A percentile compares a stretch with the other conserved stretches of the same genome.
These are phyloP conservation scores for Magnaporthales sp. DNA, from an alignment of 2,329 filamentous ascomycete species.

Conservation along the genomic window DNA sequence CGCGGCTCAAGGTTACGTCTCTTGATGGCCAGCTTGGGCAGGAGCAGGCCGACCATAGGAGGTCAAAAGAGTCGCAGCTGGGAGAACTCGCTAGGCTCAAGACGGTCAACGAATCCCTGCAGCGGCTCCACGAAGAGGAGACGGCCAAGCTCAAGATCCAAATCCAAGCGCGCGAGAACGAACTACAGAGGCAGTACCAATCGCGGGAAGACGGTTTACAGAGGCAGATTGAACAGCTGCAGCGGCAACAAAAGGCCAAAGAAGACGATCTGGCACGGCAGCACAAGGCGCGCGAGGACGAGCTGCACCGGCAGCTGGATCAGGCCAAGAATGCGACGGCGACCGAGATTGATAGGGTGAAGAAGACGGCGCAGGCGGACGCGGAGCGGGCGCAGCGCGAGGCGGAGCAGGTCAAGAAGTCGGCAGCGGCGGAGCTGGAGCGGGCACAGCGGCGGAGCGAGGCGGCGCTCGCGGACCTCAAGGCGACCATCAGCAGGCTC, in stretches of 20 bases:
- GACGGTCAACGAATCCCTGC: constrained; percentile 24
- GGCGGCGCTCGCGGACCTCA: constrained; percentile 54
- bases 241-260: constrained; percentile 16
- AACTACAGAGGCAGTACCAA: constrained; percentile 12
- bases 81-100: constrained; percentile 40
- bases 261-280: constrained; percentile 14
- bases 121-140: constrained; percentile 61
- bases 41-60: constrained; percentile 64
- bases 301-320: constrained; percentile 21
- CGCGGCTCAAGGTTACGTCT: constrained; percentile 34
- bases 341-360: constrained; percentile 28
- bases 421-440: constrained; percentile 38
- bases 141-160: constrained; percentile 22
- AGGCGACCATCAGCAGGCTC: constrained; percentile 49
- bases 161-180: constrained; percentile 13
- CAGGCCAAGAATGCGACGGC: constrained; percentile 38
- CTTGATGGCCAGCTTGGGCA: constrained; percentile 54
- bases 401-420: constrained; percentile 34
- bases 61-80: constrained; percentile 48
- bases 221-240: constrained; percentile 10
- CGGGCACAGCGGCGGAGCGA: constrained; percentile 41
- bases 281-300: constrained; percentile 3
- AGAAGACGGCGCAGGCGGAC: constrained; percentile 7
- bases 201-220: constrained; percentile 9
- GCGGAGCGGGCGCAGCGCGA: constrained; percentile 16